Evolutionary conservation across 2,329 filamentous ascomycete species (phyloP).

Genomic region (Penicillium crustosum): DNA sequence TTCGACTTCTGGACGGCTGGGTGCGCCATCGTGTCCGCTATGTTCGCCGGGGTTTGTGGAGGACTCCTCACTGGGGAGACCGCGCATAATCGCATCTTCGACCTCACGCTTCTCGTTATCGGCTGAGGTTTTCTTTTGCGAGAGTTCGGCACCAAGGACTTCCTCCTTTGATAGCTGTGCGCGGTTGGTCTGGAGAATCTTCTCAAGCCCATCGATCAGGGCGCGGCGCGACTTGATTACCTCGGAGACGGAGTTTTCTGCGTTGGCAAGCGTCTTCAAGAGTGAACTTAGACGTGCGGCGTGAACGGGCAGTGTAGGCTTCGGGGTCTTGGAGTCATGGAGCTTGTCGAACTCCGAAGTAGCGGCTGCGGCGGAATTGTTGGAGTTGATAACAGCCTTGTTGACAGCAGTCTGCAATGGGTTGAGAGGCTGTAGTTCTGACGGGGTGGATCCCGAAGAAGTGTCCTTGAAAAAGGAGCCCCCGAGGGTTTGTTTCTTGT

Average conservation of each 20-base stretch:
- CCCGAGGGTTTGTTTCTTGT: slow-evolving; percentile 59
- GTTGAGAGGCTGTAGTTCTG: slow-evolving; percentile 74
- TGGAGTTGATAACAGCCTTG: slow-evolving; percentile 69
- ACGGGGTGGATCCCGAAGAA: slow-evolving; percentile 58
- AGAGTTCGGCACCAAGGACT: slow-evolving; percentile 61
- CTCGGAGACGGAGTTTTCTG: slow-evolving; percentile 84
- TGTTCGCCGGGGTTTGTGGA: slow-evolving; percentile 46
- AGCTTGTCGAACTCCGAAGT: slow-evolving; percentile 82
- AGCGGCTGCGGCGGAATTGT: slow-evolving; percentile 66
- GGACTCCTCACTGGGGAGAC: slow-evolving; percentile 63
- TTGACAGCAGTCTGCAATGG: slow-evolving; percentile 70
- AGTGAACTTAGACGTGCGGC: slow-evolving; percentile 85
- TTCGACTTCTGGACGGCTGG: slow-evolving; percentile 73
- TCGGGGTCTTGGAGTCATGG: slow-evolving; percentile 65
- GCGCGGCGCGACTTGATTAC: slow-evolving; percentile 80
- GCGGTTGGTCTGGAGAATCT: slow-evolving; percentile 73
- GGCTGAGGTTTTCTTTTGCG: slow-evolving; percentile 66
- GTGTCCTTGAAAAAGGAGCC: slow-evolving; percentile 69
- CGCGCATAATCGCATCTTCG: slow-evolving; percentile 86
- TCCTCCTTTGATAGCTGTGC: slow-evolving; percentile 69
- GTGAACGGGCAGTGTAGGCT: slow-evolving; percentile 83
- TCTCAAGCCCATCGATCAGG: slow-evolving; percentile 78
- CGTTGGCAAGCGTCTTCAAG: slow-evolving; percentile 83
- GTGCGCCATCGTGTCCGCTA: slow-evolving; percentile 30
- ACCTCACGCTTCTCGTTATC: slow-evolving; percentile 85